Evolutionary conservation across 2,329 filamentous ascomycete species (phyloP).

Genomic region (Xylaria sp.): DNA sequence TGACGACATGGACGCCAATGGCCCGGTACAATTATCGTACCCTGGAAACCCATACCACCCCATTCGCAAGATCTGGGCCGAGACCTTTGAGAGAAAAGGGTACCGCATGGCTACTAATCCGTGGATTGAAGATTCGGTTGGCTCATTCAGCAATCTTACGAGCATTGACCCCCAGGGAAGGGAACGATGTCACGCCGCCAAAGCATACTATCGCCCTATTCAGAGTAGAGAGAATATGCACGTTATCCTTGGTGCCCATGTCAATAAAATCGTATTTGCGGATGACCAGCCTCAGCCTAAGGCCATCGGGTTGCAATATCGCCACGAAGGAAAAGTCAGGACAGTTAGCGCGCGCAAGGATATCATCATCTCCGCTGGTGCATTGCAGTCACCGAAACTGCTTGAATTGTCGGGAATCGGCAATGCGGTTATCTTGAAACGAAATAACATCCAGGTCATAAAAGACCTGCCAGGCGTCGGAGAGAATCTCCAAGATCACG

Average conservation of each 20-base stretch:
- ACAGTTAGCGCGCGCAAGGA: constrained; percentile 36
- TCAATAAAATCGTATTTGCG: constrained; percentile 37
- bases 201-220: constrained; percentile 35
- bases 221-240: constrained; percentile 36
- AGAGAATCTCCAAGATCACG: constrained; percentile 46
- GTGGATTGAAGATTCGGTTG: constrained; percentile 33
- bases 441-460: constrained; percentile 21
- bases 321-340: constrained; percentile 8
- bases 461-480: constrained; percentile 39
- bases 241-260: constrained; percentile 31
- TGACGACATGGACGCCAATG: constrained; percentile 8
- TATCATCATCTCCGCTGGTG: constrained; percentile 40
- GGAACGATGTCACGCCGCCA: constrained; percentile 37
- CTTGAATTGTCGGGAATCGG: constrained; percentile 55
- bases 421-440: constrained; percentile 27
- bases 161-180: constrained; percentile 36
- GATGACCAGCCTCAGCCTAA: constrained; percentile 2
- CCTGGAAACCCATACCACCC: constrained; percentile 33
- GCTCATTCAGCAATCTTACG: constrained; percentile 38
- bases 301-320: constrained; percentile 36
- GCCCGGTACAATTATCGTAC: constrained; percentile 36
- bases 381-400: constrained; percentile 45
- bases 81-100: constrained; percentile 28
- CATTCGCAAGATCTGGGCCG: constrained; percentile 34
- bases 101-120: constrained; percentile 26